Evolutionary conservation across 371 early-diverging fungal species (phyloP).

Genomic region (Mortierella sp.): DNA sequence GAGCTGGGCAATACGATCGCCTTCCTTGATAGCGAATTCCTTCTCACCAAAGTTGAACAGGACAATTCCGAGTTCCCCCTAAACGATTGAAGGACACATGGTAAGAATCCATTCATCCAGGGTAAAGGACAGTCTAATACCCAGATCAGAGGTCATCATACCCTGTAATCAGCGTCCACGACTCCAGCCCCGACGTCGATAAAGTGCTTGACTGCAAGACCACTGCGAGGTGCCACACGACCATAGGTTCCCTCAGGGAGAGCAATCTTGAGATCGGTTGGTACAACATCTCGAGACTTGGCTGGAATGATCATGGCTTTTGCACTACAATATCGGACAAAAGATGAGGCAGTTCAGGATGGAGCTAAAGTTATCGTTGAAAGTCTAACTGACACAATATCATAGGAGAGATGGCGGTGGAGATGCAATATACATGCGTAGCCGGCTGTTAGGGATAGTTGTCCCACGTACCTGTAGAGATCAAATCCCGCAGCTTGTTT

Average conservation of each 20-base stretch:
- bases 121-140: not conserved
- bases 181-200: constrained; percentile 98
- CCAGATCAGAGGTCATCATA: constrained; percentile 39
- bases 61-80: constrained; percentile 80
- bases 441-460: not conserved
- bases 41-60: constrained; percentile 91
- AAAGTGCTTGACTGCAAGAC: constrained; percentile 92
- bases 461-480: constrained; percentile 77
- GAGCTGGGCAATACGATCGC: constrained; percentile 98
- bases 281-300: constrained; percentile 76
- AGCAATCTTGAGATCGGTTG: constrained; percentile 85
- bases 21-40: constrained; percentile 83
- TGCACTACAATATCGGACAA: constrained; percentile 58
- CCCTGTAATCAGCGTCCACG: constrained; percentile 96
- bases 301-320: constrained; percentile 77
- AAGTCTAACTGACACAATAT: too few species aligned
- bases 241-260: constrained; percentile 93
- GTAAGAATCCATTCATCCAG: not conserved
- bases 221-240: constrained; percentile 94
- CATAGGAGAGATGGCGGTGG: not conserved
- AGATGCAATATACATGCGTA: not conserved
- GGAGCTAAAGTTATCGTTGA: too few species aligned
- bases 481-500: constrained; percentile 95
- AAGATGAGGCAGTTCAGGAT: not conserved
- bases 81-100: not conserved